A percentile compares a stretch with the other conserved stretches of the same genome.
Evolutionary conservation across 768 basidiomycete genomes (phyloP).

Genomic region (Sarcomyxa edulis): DNA sequence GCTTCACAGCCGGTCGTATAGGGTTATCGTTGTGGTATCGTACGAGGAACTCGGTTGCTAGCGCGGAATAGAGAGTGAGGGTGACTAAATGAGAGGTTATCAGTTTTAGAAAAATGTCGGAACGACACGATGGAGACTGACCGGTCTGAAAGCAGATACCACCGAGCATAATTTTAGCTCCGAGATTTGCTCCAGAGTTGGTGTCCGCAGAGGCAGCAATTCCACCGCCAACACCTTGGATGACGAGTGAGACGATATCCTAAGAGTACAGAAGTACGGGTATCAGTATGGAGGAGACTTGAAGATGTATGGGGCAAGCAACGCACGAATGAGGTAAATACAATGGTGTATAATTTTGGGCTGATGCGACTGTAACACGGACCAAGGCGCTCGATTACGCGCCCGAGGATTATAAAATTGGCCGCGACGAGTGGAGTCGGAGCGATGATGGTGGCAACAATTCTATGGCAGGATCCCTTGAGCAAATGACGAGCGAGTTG

Average conservation of each 20-base stretch:
- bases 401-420: constrained; percentile 49
- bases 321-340: constrained; percentile 33
- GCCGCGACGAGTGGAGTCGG: constrained; percentile 56
- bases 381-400: constrained; percentile 38
- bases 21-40: constrained; percentile 34
- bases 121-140: constrained; percentile 13
- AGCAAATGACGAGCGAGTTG: not conserved
- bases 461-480: constrained; percentile 18
- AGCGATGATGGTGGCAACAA: constrained; percentile 40
- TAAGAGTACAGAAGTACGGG: constrained; percentile 2
- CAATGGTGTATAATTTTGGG: constrained; percentile 33
- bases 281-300: not conserved
- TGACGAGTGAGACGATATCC: constrained; percentile 56
- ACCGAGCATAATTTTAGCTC: constrained; percentile 48
- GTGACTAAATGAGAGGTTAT: constrained; percentile 22
- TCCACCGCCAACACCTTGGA: constrained; percentile 64
- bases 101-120: not conserved
- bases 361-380: constrained; percentile 43
- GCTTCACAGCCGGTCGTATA: too few relatives aligned
- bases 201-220: constrained; percentile 34
- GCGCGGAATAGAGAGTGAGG: constrained; percentile 34
- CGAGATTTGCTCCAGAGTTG: constrained; percentile 8
- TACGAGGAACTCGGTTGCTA: constrained; percentile 39
- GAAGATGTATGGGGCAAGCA: not conserved
- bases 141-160: constrained; percentile 60